Evolutionary conservation across 768 basidiomycete genomes (phyloP), one percentile per base, ranked within the genome.

Genomic region (Leccinum olivaceopallidum): DNA sequence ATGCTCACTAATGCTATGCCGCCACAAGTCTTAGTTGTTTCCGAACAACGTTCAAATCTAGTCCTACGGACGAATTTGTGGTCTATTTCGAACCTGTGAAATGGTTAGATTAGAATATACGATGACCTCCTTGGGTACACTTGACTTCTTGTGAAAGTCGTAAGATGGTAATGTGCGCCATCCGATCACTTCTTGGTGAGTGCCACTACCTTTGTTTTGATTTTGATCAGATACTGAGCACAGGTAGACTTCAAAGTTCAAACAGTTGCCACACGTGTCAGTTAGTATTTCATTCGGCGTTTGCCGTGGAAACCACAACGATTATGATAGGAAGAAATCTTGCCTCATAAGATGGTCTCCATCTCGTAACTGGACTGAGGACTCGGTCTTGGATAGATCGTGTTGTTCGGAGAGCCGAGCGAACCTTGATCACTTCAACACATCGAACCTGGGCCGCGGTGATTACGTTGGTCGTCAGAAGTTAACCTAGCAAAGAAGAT

Each of bases 391-490:
- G 36, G 37, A 20, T 42, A 39, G 44, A 10, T 53, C 28, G 30
- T 44, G 12, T 20, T 36, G 34, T 55, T 34, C 60, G 14, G 44
- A 34, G 44, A 57, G 30, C n/a, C 28, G 39, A 18, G 56, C 39
- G 44, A 52, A 56, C 22, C 20, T 14, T 26, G 24, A 22, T 55
- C 49, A 50, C 24, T 50, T 53, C 47, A 28, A 26, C n/a, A 32
- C 16, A 20, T 57, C 30, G 44, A 32, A 63, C 24, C 5, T 36
- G 44, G 30, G 54, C 42, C 39, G 53, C 70, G 69, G 67, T 53
- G 56, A 63, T 71, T 62, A 62, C 59, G 56, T 51, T 54, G 26
- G 47, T 18, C 44, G 16, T 50, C 50, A 50, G 62, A 69, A 69
- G 61, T 26, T 30, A 50, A 48, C 26, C 36, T 36, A 71, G 47